Conservation (phyloP, 2,329 filamentous ascomycete species). For the Alternaria sp. region DNA sequence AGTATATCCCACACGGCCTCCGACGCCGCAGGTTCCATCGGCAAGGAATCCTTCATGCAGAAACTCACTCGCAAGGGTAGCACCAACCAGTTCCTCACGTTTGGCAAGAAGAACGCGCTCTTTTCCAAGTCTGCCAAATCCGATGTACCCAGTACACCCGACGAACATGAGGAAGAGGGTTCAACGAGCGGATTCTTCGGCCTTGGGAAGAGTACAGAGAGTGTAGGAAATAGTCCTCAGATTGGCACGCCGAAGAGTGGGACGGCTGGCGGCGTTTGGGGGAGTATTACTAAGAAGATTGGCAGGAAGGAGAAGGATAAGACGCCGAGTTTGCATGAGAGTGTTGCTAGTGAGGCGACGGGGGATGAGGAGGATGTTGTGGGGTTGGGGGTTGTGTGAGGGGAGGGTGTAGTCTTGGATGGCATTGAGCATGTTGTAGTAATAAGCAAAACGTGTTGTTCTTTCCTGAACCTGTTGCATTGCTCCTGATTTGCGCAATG, state of each 20-base stretch:
- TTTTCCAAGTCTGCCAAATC: constrained; percentile 39
- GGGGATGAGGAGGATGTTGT: constrained; percentile 44
- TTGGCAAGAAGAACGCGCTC: constrained; percentile 47
- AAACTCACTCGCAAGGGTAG: constrained; percentile 57
- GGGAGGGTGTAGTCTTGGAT: not conserved
- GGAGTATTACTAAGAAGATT: constrained; percentile 53
- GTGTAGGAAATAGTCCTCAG: constrained; percentile 44
- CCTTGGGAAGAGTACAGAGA: constrained; percentile 35
- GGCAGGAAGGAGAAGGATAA: constrained; percentile 52
- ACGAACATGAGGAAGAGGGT: constrained; percentile 49
- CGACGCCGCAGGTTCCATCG: constrained; percentile 40
- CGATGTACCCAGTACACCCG: constrained; percentile 44
- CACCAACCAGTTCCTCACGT: constrained; percentile 53
- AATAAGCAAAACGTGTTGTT: not conserved
- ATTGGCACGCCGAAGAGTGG: constrained; percentile 48
- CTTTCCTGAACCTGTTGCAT: no score
- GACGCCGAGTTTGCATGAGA: constrained; percentile 56
- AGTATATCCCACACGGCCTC: constrained; percentile 47
- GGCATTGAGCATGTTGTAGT: not conserved
- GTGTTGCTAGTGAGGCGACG: constrained; percentile 51
- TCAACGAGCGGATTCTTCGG: constrained; percentile 19
- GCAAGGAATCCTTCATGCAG: constrained; percentile 57
- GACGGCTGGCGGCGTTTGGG: constrained; percentile 47
- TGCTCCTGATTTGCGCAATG: no score
- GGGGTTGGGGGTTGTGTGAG: not conserved